Conservation (phyloP, 2,329 filamentous ascomycete genomes). For the Torrubiellomyces zombiae region DNA sequence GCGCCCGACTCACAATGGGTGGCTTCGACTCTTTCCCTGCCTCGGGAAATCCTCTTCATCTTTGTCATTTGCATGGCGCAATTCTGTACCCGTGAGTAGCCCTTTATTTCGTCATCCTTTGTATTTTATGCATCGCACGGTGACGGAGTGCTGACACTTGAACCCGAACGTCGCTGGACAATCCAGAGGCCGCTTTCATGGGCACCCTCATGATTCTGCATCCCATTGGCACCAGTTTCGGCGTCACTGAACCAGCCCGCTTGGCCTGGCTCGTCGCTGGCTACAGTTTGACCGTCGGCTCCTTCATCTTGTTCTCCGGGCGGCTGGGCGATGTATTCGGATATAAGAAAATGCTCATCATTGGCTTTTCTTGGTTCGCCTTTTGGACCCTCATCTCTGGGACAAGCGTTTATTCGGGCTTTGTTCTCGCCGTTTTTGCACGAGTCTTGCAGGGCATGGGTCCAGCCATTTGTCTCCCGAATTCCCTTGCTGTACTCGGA, state of each 20-base stretch:
- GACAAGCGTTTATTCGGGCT: slow-evolving; percentile 19
- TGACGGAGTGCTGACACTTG: neutral
- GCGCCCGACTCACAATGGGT: slow-evolving; percentile 7
- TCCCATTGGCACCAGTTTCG: slow-evolving; percentile 30
- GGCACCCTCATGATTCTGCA: slow-evolving; percentile 26
- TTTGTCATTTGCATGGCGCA: slow-evolving; percentile 27
- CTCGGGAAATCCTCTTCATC: slow-evolving; percentile 21
- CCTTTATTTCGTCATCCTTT: neutral
- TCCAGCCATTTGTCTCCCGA: slow-evolving; percentile 45
- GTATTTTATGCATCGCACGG: too few species aligned
- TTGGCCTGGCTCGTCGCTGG: slow-evolving; percentile 40
- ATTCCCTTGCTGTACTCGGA: slow-evolving; percentile 45
- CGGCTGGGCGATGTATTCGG: slow-evolving; percentile 42
- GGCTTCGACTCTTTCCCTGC: slow-evolving; percentile 8
- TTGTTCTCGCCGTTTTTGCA: slow-evolving; percentile 30
- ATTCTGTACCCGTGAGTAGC: slow-evolving; percentile 18
- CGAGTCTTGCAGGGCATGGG: slow-evolving; percentile 44
- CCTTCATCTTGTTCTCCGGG: slow-evolving; percentile 40
- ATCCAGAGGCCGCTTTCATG: slow-evolving; percentile 16
- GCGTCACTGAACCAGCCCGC: slow-evolving; percentile 22
- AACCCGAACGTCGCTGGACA: neutral
- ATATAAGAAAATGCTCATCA: slow-evolving; percentile 35
- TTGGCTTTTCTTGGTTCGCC: slow-evolving; percentile 37
- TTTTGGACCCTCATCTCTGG: slow-evolving; percentile 34
- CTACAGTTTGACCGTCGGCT: slow-evolving; percentile 37